A percentile compares a stretch with the other conserved stretches of the same genome.
These are phyloP conservation scores for Fusarium hainanense DNA, from an alignment of 2,329 filamentous ascomycete genomes.

Conservation along the genomic window DNA sequence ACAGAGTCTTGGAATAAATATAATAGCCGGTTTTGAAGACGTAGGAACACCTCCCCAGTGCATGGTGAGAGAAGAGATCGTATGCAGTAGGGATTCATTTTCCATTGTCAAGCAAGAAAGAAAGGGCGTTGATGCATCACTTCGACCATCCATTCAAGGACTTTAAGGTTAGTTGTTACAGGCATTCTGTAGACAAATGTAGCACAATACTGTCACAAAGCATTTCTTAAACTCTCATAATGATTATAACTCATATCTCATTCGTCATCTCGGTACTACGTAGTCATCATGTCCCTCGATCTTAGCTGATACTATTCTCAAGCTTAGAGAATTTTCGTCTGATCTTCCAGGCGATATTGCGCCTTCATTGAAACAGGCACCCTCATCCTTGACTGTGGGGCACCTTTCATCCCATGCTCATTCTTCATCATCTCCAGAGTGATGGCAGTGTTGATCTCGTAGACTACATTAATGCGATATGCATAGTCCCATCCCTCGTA, in stretches of 20 bases:
- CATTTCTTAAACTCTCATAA: accelerated
- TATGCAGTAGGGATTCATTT: not conserved
- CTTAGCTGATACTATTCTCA: no score
- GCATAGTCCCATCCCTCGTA: constrained; percentile 47
- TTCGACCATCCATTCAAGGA: accelerated
- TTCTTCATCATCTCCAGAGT: constrained; percentile 30
- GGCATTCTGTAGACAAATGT: not conserved
- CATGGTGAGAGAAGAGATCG: not conserved
- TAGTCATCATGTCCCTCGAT: not conserved
- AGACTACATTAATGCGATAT: constrained; percentile 42
- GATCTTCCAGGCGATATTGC: not conserved
- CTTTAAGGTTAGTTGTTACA: accelerated
- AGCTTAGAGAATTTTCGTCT: not conserved
- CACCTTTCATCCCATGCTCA: constrained; percentile 18
- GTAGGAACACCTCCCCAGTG: not conserved
- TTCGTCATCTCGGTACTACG: not conserved
- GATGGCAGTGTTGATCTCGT: constrained; percentile 33
- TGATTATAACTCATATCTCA: not conserved
- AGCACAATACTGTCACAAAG: not conserved
- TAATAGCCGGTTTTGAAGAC: not conserved
- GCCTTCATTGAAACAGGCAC: not conserved
- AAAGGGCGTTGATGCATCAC: not conserved
- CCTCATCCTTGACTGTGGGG: constrained; percentile 5
- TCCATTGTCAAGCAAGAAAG: not conserved
- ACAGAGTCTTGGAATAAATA: not conserved